phyloP scores from a whole-genome alignment of 495 filamentous ascomycete genomes.

The Hypoxylon perforatum region DNA sequence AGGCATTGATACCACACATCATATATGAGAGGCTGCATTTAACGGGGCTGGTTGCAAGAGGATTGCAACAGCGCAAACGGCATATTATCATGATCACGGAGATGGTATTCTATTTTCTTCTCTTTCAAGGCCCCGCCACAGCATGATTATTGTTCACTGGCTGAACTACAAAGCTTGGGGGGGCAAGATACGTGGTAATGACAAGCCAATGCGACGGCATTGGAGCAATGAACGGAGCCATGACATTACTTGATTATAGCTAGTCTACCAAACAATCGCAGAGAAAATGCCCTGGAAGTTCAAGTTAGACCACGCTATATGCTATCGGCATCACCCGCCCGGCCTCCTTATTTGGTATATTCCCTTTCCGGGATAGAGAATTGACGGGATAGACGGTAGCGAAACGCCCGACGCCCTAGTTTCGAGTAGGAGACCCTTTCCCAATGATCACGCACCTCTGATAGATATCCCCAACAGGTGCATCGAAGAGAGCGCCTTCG shows the following conservation, averaged over 20 bases:
- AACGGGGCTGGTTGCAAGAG: conserved; percentile 32
- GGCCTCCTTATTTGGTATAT: conserved; percentile 14
- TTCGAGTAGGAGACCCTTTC: conserved; percentile 6
- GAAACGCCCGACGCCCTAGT: conserved; percentile 4
- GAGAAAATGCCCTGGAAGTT: conserved; percentile 10
- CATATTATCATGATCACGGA: conserved; percentile 24
- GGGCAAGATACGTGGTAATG: conserved; percentile 29
- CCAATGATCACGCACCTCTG: conserved; percentile 27
- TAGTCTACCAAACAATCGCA: conserved; percentile 37
- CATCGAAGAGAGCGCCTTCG: conserved; percentile 14
- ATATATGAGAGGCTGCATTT: conserved; percentile 42
- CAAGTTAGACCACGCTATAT: conserved; percentile 9
- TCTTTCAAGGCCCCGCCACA: conserved; percentile 9
- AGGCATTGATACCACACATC: conserved; percentile 45
- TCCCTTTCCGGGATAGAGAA: conserved; percentile 9
- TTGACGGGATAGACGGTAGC: conserved; percentile 2
- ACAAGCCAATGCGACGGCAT: conserved; percentile 16
- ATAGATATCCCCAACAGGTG: conserved; percentile 21
- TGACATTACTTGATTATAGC: conserved; percentile 30
- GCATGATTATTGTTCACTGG: conserved; percentile 39
- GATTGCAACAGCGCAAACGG: conserved; percentile 26
- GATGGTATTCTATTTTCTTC: background rate
- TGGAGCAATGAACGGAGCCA: conserved; percentile 15
- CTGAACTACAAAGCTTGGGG: conserved; percentile 28
- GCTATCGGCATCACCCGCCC: conserved; percentile 5